Evolutionary conservation across 1,284 basidiomycete genomes (phyloP), one percentile per base, ranked within the genome.

Genomic region (Paramarasmius palmivorus): DNA sequence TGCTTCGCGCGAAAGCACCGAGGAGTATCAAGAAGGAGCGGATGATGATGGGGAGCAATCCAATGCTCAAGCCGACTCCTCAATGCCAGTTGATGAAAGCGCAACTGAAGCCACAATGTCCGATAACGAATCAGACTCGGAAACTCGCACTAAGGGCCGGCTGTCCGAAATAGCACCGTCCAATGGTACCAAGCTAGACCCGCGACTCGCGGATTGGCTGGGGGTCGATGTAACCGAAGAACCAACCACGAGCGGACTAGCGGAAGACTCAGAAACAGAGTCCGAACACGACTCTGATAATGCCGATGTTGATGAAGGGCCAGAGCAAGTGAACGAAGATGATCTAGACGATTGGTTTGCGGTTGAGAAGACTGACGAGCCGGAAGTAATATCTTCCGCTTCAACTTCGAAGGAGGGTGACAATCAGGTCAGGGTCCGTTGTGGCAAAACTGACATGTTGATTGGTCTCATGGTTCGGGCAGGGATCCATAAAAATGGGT

Each of bases 221-320:
- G 75, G 78, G 42, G 71, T 85, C 19, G 78, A 71, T 47, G 36
- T 29, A 23, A n/a, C 40, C 12, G 4, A 38, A 55, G 26, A 7
- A n/a, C 22, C 46, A 29, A 26, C 22, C 41, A 22, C 37, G 14
- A 34, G 45, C 15, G 40, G 25, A 34, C 34, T 29, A 25, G 66
- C 68, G 20, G 65, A 66, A 14, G 70, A 70, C 37, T 74, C 73
- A 0, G 82, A 80, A 25, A 73, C 77, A 0, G 86, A 78, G 46
- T 83, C 82, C n/a, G 88, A 87, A 53, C 76, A 77, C 9, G 88
- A 90, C 63, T 89, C 88, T 12, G 80, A 86, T 55, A 83, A 88
- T 56, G 81, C 75, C 25, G 86, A 87, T 57, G 71, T 78, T 3
- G 71, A 65, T 15, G 64, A 67, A 19, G 62, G 65, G 32, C 69